A percentile compares a stretch with the other conserved stretches of the same genome.
phyloP scores from a whole-genome alignment of 306 rosid species.

The Hippophae gyantsensis region DNA sequence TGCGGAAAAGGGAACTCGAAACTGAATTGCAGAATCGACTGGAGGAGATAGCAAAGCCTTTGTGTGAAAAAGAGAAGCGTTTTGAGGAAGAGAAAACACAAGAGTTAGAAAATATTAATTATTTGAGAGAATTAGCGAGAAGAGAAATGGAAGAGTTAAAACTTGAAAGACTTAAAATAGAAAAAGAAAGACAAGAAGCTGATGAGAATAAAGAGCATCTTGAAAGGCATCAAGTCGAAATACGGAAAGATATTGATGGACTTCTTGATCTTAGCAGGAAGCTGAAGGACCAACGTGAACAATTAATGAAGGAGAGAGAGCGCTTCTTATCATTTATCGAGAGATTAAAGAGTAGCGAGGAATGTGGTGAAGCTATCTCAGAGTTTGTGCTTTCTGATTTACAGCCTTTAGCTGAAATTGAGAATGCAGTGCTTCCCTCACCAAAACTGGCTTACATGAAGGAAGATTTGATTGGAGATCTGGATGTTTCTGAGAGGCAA shows the following conservation, averaged over 20 bases:
- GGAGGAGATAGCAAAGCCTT: slow-evolving; percentile 66
- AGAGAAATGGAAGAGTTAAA: slow-evolving; percentile 88
- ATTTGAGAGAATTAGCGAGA: slow-evolving; percentile 69
- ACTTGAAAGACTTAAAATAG: slow-evolving; percentile 61
- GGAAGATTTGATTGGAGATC: slow-evolving; percentile 33
- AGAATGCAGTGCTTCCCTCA: slow-evolving; percentile 48
- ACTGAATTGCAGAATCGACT: slow-evolving; percentile 66
- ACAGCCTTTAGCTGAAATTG: slow-evolving; percentile 49
- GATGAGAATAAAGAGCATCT: slow-evolving; percentile 57
- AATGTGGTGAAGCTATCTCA: slow-evolving; percentile 62
- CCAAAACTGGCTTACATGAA: slow-evolving; percentile 32
- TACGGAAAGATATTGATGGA: slow-evolving; percentile 72
- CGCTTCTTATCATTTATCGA: slow-evolving; percentile 61
- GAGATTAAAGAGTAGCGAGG: slow-evolving; percentile 53
- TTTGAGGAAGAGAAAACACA: slow-evolving; percentile 72
- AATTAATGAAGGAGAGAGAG: slow-evolving; percentile 61
- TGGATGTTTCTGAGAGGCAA: slow-evolving; percentile 32
- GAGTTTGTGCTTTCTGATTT: slow-evolving; percentile 71
- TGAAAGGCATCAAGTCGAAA: slow-evolving; percentile 69
- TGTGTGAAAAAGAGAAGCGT: slow-evolving; percentile 49
- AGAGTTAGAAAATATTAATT: slow-evolving; percentile 57
- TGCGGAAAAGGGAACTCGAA: slow-evolving; percentile 64
- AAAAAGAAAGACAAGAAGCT: slow-evolving; percentile 61
- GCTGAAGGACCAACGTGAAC: slow-evolving; percentile 69
- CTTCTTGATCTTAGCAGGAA: slow-evolving; percentile 67